phyloP scores from a whole-genome alignment of 176 grass and related monocot species.

The Stipa capillata region DNA sequence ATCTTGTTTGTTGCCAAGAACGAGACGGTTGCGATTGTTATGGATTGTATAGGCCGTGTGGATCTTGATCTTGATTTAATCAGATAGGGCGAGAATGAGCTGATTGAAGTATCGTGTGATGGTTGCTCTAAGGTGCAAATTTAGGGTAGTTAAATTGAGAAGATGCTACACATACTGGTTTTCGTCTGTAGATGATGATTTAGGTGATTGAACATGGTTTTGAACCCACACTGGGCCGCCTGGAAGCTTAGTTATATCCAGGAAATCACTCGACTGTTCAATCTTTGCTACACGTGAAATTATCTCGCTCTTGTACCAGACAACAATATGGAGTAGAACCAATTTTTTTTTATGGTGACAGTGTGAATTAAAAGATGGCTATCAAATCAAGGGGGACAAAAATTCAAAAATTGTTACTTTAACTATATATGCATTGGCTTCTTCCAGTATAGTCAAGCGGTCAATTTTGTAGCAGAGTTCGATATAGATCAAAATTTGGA shows the following conservation, averaged over 20 bases:
- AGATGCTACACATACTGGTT: background rate
- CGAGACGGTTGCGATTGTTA: background rate
- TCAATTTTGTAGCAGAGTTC: background rate
- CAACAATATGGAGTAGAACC: background rate
- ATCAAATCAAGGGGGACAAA: background rate
- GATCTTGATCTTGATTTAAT: background rate
- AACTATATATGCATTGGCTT: background rate
- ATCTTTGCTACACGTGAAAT: background rate
- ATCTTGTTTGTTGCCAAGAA: background rate
- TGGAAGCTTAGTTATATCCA: too few relatives aligned
- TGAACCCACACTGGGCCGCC: too few relatives aligned
- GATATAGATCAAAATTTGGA: background rate
- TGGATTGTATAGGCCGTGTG: background rate
- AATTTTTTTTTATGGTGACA: background rate
- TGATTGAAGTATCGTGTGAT: background rate
- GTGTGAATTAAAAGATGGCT: background rate
- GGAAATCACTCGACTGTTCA: background rate
- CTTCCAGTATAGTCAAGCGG: background rate
- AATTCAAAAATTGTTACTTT: background rate
- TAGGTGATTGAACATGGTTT: background rate
- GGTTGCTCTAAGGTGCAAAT: background rate
- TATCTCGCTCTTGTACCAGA: background rate
- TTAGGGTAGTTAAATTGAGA: background rate
- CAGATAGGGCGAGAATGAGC: background rate
- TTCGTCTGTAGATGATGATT: background rate